Evolutionary conservation across 257 asterid genomes (phyloP), one percentile per base, ranked within the genome.

Genomic region (Salvia hispanica): DNA sequence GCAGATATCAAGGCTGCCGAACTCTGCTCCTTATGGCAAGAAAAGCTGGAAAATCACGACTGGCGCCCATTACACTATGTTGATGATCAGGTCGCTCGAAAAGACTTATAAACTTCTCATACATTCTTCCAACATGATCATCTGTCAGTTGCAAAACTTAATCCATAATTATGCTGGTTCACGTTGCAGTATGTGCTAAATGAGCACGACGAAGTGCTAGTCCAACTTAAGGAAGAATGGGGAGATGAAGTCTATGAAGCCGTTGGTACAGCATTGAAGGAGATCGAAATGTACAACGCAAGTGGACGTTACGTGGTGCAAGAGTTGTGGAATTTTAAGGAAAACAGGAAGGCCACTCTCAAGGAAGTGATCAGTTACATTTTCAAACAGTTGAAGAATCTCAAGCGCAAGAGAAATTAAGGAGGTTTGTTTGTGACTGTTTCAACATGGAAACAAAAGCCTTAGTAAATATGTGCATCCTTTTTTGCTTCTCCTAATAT

Each of bases 11-110:
- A 80, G 74, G 86, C 96, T 12, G 13, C 58, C 6, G 82, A 85
- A 62, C 54, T 83, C 10, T 79, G 88, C 72, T 83, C 96, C 34
- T 62, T 73, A 4, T 92, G 98, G 98, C 86, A 92, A 77, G 95
- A 83, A 46, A 77, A 69, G 36, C 33, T 89, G 66, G 79, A 72
- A 62, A 44, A 79, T 34, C 62, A 91, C 5, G 70, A 58, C 0
- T 89, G 96, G 98, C 79, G 83, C 74, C 97, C 97, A 0, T 82
- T 89, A 65, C 77, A 66, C 39, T 44, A 83, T 5, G 33, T 81
- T 73, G 68, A 28, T 36, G 74, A 70, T 21, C 68, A 79, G 93
- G 96, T 86, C 2, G 36, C 47, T 63, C 4, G 44, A 52, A 25
- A 15, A 37, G 45, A 37, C 55, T 58, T 18, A 18, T 18, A 18